Evolutionary conservation across 164 flowering plant species (phyloP).

Genomic region (Nymphaea colorata): DNA sequence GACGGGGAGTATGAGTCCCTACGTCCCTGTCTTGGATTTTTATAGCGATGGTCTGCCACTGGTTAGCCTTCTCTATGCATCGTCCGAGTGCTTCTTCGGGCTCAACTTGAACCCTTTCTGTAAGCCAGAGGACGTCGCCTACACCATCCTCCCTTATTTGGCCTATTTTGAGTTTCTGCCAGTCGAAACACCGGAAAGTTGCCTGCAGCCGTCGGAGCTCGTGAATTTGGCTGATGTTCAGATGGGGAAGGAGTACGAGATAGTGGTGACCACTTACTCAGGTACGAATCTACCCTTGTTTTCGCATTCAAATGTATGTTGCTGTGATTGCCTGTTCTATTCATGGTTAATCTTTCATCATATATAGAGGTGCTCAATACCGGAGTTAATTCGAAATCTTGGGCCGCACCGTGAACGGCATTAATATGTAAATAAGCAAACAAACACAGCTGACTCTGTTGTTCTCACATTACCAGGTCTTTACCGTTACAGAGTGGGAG

Average conservation of each 20-base stretch:
- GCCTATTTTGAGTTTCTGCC: constrained; percentile 68
- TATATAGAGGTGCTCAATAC: no score
- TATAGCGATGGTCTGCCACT: constrained; percentile 54
- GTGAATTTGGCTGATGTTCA: constrained; percentile 51
- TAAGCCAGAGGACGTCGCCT: constrained; percentile 51
- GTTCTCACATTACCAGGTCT: no score
- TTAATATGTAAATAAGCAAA: no score
- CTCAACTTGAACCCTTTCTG: constrained; percentile 53
- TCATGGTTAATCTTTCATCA: background rate
- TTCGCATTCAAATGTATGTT: no score
- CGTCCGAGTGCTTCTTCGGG: constrained; percentile 71
- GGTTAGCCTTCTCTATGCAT: constrained; percentile 72
- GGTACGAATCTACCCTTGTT: constrained; percentile 22
- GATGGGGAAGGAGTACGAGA: constrained; percentile 57
- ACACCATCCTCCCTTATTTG: constrained; percentile 78
- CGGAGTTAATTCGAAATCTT: no score
- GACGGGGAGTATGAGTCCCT: constrained; percentile 81
- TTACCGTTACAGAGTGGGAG: constrained; percentile 52
- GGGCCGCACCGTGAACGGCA: no score
- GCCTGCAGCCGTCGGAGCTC: constrained; percentile 20
- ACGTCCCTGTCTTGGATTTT: constrained; percentile 56
- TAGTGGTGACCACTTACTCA: constrained; percentile 55
- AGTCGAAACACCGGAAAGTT: constrained; percentile 14
- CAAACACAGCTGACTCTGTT: background rate
- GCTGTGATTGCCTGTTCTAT: background rate